Base-by-base conservation (phyloP, 2,329 filamentous ascomycete species). In the Epicoccum nigrum region DNA sequence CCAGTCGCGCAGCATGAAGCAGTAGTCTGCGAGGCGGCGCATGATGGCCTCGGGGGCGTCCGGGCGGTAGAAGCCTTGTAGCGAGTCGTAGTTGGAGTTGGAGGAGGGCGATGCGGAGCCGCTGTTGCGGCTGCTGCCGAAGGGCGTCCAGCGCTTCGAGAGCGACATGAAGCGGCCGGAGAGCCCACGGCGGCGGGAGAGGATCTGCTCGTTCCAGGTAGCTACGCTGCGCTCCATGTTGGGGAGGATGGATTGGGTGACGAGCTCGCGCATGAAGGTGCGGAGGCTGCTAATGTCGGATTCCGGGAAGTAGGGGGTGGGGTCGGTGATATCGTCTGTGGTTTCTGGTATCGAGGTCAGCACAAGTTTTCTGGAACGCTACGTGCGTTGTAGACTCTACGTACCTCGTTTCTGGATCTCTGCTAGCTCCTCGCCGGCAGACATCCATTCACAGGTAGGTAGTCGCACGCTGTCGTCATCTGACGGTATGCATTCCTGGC, bases 1-100 rank as follows among this genome's bases (percentile, higher is more conserved):
- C 86, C 89, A 99, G 73, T 99, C 95, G 25, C 94, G 85, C 30
- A 99, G 81, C 92, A 99, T 97, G 67, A 99, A 96, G 9, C 92
- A 87, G 74, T 93, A 97, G 70, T 99, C 94, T 34, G 90, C 94
- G 40, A 99, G 79, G 68, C 95, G 96, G 28, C 94, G 87, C 84
- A 99, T 90, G 41, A 94, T 83, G 3, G 93, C 92, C 77, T 99
- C 95, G 0, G 92, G 86, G 0, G 89, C 79, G 56, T 96, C 91
- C 0, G 90, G 88, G 20, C 83, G 81, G 73, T 97, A 99, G 70
- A 90, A 96, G 1, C 92, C 92, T 61, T 84, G 82, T 6, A 85
- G 73, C 30, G 82, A 75, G 71, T 97, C 91, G 73, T 96, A 97
- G 66, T 92, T 96, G 63, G 83, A 85, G 46, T 74, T 74, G 3